Percentiles rank a stretch among this genome's conserved stretches.
These are phyloP conservation scores for Chlamydomonas applanata DNA, from an alignment of 139 green algal species.

Conservation along the genomic window DNA sequence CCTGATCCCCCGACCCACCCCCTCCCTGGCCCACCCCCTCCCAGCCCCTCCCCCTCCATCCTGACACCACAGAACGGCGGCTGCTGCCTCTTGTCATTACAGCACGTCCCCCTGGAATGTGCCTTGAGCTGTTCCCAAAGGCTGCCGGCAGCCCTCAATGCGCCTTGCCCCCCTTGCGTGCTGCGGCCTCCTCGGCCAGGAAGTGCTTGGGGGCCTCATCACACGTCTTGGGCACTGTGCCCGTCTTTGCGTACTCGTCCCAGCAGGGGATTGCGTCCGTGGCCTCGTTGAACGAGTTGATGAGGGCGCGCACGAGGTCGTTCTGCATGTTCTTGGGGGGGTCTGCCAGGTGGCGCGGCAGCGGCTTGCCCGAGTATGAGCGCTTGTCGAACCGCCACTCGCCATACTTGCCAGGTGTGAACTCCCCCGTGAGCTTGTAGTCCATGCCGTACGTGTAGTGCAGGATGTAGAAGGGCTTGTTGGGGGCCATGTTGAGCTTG, in stretches of 20 bases:
- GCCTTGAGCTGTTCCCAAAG: too few relatives aligned
- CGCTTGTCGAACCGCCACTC: slow-evolving; percentile 97
- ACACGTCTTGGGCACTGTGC: slow-evolving; percentile 12
- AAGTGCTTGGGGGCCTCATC: slow-evolving; percentile 11
- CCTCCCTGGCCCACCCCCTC: too few relatives aligned
- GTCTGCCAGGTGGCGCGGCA: slow-evolving; percentile 56
- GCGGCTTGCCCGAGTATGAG: slow-evolving; percentile 60
- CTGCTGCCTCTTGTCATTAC: too few relatives aligned
- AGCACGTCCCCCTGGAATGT: too few relatives aligned
- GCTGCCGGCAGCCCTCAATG: too few relatives aligned
- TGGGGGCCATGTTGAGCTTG: slow-evolving; percentile 37
- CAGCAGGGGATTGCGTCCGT: slow-evolving; percentile 67
- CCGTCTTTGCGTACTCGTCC: slow-evolving; percentile 72
- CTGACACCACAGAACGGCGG: too few relatives aligned
- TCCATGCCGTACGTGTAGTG: slow-evolving; percentile 98
- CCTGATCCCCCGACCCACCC: too few relatives aligned
- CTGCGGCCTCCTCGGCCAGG: slow-evolving; percentile 5
- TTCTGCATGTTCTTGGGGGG: slow-evolving; percentile 77
- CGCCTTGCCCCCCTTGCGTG: not conserved
- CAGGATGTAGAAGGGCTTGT: slow-evolving; percentile 82
- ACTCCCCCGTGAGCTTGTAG: slow-evolving; percentile 65
- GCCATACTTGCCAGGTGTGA: slow-evolving; percentile 82
- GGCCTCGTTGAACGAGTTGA: slow-evolving; percentile 65
- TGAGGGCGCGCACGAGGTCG: slow-evolving; percentile 70
- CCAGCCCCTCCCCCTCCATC: too few relatives aligned